Base-by-base conservation (phyloP, 225 moss, liverwort and hornwort genomes). In the Neckera pumila region DNA sequence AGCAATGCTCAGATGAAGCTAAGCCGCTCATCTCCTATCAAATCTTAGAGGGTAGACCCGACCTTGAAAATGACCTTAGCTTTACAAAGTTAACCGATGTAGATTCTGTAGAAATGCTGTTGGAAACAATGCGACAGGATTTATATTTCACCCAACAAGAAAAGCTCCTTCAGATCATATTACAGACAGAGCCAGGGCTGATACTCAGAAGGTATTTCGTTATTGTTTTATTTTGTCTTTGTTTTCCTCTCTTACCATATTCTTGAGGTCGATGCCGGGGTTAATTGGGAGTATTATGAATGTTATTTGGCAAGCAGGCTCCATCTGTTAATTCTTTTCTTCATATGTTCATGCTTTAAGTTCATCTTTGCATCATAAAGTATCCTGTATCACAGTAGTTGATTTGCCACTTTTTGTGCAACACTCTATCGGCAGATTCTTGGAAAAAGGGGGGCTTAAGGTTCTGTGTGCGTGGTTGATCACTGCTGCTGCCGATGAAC, bases 401-500 rank as follows among this genome's bases (percentile, higher is more conserved):
- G 89, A 92, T 89, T 86, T 85, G 21, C 67, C 51, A 53, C 85
- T 78, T 74, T 83, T 83, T 80, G 62, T 87, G 82, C 47, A 28
- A 71, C 75, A 71, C 87, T 45, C 43, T 84, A 81, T 87, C 75
- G 90, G 87, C 95, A 98, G 98, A 81, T 97, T 98, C 67, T 86
- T 97, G 93, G 98, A 98, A 90, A 98, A 95, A 89, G 98, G 98
- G 43, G 98, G 95, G 49, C 91, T 98, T 72, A 98, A 95, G 91
- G 82, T 97, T 80, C 83, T 98, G 42, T 91, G 93, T 86, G 92
- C 91, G 79, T 98, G 98, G 98, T 93, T 98, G 83, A 89, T 89
- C 43, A 90, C 93, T 92, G 96, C 98, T 80, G 94, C 91, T 82
- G 85, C 94, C 70, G 96, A 97, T 64, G 93, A 97, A 91, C 97